Base-by-base conservation (phyloP, 805 yeast species). In the Kuraishia ogatae region DNA sequence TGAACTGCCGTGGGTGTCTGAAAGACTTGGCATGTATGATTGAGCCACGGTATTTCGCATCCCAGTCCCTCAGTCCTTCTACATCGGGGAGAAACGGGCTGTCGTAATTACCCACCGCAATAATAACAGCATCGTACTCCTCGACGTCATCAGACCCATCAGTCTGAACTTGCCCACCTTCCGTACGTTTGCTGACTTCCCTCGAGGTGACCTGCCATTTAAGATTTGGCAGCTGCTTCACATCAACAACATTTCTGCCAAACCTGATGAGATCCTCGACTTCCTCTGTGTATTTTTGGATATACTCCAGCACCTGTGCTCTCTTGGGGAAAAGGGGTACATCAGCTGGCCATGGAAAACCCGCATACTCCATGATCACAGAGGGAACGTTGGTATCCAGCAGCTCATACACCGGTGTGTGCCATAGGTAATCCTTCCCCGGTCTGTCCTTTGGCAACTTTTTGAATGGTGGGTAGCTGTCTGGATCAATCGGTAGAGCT, bases 311-410 rank as follows among this genome's bases (percentile, higher is more conserved):
- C 1, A 89, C 89, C 48, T 82, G 83, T 2, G 69, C 58, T 57
- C 90, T 77, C 39, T 68, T 69, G 0, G 90, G 87, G 60, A 82
- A 89, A 11, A 74, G 61, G 1, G 81, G 80, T 2, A 74, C 64
- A 8, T 68, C 68, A 1, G 66, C 67, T 2, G 77, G 76, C 61
- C 82, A 85, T 15, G 82, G 82, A 29, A 68, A 67, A 51, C 73
- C 78, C 50, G 76, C 75, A 61, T 77, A 89, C 54, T 81, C 84
- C 96, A 90, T 89, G 52, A 87, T 65, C 29, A 73, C 73, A 50
- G 76, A 75, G 35, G 84, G 82, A 24, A 88, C 79, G 64, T 89
- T 89, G 6, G 96, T 86, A 64, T 85, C 91, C 56, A 89, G 70
- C 48, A 72, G 66, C 52, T 82, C 79, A 65, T 89, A 89, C 64